Evolutionary conservation across 2,329 filamentous ascomycete species (phyloP).

Genomic region (Cryphonectria nitschkei): DNA sequence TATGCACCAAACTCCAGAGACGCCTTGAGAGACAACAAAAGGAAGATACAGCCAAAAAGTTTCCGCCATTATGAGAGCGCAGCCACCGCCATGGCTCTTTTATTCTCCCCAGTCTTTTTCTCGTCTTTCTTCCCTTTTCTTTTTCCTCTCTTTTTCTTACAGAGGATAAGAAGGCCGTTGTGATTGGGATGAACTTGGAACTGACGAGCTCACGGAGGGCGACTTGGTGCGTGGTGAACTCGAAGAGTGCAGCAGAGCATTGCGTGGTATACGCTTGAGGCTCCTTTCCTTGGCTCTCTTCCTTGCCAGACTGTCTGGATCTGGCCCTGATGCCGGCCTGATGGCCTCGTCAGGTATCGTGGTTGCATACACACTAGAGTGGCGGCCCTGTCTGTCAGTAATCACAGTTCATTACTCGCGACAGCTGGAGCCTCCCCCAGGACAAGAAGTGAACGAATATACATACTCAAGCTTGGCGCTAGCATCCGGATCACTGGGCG

Average conservation of each 20-base stretch:
- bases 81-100: neutral
- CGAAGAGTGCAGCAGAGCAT: constrained; percentile 32
- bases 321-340: constrained; percentile 48
- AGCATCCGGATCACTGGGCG: constrained; percentile 47
- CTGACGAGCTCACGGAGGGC: constrained; percentile 42
- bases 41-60: neutral
- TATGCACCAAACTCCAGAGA: neutral
- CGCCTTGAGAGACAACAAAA: neutral
- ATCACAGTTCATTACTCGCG: neutral
- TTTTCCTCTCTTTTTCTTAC: neutral
- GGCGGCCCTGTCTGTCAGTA: neutral
- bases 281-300: constrained; percentile 41
- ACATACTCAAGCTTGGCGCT: constrained; percentile 48
- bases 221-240: constrained; percentile 38
- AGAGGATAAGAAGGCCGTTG: constrained; percentile 4
- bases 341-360: constrained; percentile 51
- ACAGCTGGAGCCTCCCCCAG: neutral
- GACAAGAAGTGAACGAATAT: neutral
- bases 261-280: constrained; percentile 31
- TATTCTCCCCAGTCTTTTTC: no score
- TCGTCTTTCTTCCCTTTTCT: neutral
- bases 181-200: constrained; percentile 32
- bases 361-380: constrained; percentile 42
- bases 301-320: constrained; percentile 49
- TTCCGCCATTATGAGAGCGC: neutral